These are phyloP conservation scores for Aspergillus latus DNA, from an alignment of 2,329 filamentous ascomycete species.

Conservation along the genomic window DNA sequence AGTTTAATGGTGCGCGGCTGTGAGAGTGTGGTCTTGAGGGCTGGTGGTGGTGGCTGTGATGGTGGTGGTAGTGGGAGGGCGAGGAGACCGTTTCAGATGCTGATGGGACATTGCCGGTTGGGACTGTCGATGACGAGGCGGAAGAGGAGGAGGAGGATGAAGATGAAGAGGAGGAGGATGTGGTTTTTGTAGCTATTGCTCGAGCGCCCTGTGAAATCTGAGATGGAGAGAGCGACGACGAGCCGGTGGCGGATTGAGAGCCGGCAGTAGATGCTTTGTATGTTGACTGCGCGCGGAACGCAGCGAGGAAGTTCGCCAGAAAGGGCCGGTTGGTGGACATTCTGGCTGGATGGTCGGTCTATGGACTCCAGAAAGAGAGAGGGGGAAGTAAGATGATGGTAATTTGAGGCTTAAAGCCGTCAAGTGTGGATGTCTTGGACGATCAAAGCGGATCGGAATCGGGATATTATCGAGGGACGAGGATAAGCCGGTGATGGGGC, in stretches of 20 bases:
- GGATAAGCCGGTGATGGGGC: background rate
- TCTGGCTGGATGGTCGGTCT: constrained; percentile 18
- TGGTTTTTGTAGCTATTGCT: constrained; percentile 50
- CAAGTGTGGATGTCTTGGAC: background rate
- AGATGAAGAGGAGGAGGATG: constrained; percentile 13
- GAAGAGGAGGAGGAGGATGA: constrained; percentile 24
- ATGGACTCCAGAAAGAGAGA: background rate
- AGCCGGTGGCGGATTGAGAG: constrained; percentile 33
- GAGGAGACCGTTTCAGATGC: constrained; percentile 12
- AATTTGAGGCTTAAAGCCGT: background rate
- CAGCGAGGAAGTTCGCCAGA: constrained; percentile 66
- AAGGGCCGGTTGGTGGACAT: constrained; percentile 68
- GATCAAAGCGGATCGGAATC: background rate
- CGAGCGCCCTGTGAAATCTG: constrained; percentile 45
- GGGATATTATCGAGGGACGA: background rate
- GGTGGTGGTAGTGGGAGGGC: constrained; percentile 21
- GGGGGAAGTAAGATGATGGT: background rate
- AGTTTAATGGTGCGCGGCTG: constrained; percentile 30
- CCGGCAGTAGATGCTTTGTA: constrained; percentile 54
- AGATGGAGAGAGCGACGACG: constrained; percentile 40
- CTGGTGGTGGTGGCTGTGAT: constrained; percentile 7
- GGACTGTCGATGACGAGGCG: background rate
- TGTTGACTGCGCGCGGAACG: constrained; percentile 64
- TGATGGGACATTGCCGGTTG: background rate
- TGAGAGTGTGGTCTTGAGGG: constrained; percentile 24